Conservation (phyloP, 73 alveolate species). For the Tetrahymena malaccensis region DNA sequence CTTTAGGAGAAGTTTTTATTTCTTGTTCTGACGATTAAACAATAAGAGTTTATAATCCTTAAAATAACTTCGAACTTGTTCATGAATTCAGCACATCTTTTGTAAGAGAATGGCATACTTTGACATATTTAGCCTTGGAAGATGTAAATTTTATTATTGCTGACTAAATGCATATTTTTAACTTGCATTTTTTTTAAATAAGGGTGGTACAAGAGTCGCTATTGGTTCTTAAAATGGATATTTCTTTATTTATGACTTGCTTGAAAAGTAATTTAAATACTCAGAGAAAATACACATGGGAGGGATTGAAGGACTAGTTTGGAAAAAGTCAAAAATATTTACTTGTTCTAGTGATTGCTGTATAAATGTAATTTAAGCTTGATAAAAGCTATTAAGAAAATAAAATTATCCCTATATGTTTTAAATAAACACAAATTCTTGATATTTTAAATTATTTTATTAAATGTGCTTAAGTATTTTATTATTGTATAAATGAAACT, state of each 20-base stretch:
- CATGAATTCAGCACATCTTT: conserved; percentile 38
- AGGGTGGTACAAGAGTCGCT: conserved; percentile 39
- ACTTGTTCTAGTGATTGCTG: conserved; percentile 59
- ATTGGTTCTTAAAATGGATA: conserved; percentile 64
- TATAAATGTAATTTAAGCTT: conserved; percentile 1
- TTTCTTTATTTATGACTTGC: conserved; percentile 45
- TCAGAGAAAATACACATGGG: conserved; percentile 62
- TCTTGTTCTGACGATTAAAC: conserved; percentile 69
- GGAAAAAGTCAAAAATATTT: conserved; percentile 41
- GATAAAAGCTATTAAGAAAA: background rate
- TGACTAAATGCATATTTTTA: background rate
- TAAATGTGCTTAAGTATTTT: too few species aligned
- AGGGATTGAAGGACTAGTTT: conserved; percentile 56
- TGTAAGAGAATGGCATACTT: conserved; percentile 68
- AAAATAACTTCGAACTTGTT: conserved; percentile 10
- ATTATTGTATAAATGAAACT: too few species aligned
- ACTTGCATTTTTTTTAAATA: background rate
- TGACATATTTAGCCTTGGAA: conserved; percentile 55
- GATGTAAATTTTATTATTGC: background rate
- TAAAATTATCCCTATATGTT: background rate
- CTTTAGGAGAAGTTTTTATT: conserved; percentile 21
- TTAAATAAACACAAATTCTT: too few species aligned
- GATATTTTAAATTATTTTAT: too few species aligned
- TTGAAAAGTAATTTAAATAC: conserved; percentile 9
- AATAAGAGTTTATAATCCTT: conserved; percentile 41